A percentile compares a stretch with the other conserved stretches of the same genome.
These are phyloP conservation scores for Phialophora chinensis DNA, from an alignment of 2,329 filamentous ascomycete species.

Conservation along the genomic window DNA sequence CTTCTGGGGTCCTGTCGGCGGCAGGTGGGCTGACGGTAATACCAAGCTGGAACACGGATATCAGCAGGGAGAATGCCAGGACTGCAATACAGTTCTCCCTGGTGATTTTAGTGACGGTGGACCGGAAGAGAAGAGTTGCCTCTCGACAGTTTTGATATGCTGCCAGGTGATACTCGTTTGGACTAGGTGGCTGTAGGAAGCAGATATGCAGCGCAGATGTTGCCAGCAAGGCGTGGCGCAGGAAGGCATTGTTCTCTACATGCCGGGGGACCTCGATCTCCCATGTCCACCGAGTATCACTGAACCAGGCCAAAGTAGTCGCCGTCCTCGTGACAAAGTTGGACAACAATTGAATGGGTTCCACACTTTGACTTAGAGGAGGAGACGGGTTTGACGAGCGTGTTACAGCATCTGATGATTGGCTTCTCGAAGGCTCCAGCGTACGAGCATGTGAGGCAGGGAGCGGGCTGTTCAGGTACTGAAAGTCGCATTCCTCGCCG, in stretches of 20 bases:
- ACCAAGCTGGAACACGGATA: conserved; percentile 18
- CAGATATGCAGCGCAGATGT: conserved; percentile 16
- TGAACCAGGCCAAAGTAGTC: conserved; percentile 12
- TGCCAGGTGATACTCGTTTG: conserved; percentile 6
- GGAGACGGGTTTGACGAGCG: not conserved
- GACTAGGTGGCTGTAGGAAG: conserved; percentile 2
- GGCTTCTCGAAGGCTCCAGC: not conserved
- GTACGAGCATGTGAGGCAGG: not conserved
- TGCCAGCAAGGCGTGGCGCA: conserved; percentile 16
- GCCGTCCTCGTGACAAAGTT: conserved; percentile 7
- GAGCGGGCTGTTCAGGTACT: not conserved
- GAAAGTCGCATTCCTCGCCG: conserved; percentile 13
- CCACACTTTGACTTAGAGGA: conserved; percentile 3
- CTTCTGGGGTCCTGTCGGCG: not conserved
- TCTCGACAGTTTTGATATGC: conserved; percentile 11
- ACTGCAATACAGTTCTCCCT: conserved; percentile 16
- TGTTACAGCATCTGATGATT: not conserved
- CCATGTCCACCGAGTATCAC: conserved; percentile 8
- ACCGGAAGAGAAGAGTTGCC: conserved; percentile 9
- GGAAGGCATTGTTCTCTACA: conserved; percentile 7
- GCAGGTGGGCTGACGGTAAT: not conserved
- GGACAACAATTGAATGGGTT: conserved; percentile 8
- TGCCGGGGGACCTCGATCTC: conserved; percentile 7
- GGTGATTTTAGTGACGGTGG: conserved; percentile 4
- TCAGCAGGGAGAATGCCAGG: conserved; percentile 9